Evolutionary conservation across 2,329 filamentous ascomycete genomes (phyloP).

Genomic region (Microcyclospora tardicrescens): DNA sequence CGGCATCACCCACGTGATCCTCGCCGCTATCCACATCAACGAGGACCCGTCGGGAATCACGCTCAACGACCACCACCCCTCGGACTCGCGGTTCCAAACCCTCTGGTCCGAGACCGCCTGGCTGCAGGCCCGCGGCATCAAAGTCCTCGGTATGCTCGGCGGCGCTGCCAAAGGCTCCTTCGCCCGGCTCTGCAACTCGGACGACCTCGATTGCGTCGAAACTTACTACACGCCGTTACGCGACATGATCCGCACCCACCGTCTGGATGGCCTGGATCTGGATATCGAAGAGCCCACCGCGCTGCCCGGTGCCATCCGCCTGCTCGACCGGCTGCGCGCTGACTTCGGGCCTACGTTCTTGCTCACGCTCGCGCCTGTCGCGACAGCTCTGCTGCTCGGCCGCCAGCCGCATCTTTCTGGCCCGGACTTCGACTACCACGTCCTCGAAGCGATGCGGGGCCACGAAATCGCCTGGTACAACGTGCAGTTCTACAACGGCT

Average conservation of each 20-base stretch:
- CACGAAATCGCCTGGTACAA: constrained; percentile 73
- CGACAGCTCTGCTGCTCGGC: constrained; percentile 52
- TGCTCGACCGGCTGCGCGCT: constrained; percentile 35
- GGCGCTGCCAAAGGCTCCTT: constrained; percentile 70
- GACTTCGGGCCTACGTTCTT: constrained; percentile 62
- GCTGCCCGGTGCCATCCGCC: constrained; percentile 45
- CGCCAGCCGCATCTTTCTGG: constrained; percentile 55
- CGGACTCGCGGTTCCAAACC: constrained; percentile 48
- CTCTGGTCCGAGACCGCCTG: constrained; percentile 68
- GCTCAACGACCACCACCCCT: constrained; percentile 66
- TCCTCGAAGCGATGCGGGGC: constrained; percentile 56
- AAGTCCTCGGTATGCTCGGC: constrained; percentile 75
- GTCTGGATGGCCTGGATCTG: constrained; percentile 59
- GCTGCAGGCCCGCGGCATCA: constrained; percentile 61
- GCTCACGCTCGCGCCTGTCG: constrained; percentile 71
- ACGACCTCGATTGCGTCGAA: constrained; percentile 53
- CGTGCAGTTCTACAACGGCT: constrained; percentile 85
- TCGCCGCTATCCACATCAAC: constrained; percentile 79
- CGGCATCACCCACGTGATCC: constrained; percentile 65
- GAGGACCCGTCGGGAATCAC: constrained; percentile 51
- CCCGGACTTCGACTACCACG: constrained; percentile 54
- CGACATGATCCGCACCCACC: constrained; percentile 47
- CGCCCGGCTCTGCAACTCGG: constrained; percentile 40
- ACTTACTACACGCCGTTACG: constrained; percentile 57
- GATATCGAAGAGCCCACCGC: constrained; percentile 70